Evolutionary conservation across 805 yeast species (phyloP), one percentile per base, ranked within the genome.

Genomic region (Candida corydali): DNA sequence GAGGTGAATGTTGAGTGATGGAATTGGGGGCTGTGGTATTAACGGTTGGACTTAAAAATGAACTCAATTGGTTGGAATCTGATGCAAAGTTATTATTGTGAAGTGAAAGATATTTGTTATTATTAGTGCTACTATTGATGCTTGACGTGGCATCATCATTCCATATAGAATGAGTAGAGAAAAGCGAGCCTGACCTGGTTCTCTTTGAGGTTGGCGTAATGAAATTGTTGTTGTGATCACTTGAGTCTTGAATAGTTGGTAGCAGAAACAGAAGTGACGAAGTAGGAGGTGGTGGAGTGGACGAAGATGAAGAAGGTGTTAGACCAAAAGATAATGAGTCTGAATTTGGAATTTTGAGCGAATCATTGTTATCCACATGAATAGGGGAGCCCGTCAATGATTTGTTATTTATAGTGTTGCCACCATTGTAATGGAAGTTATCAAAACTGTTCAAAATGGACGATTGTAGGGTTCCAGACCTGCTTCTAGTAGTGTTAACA

Each of bases 91-190:
- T 7, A 45, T 40, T 8, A 46, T 43, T 5, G 50, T 3, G 55
- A 46, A 2, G 49, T 36, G 11, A 17, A 18, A 2, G 55, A 46
- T 2, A 47, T 35, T n/a, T n/a, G 24, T 51, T 46, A 12, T 16
- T 5, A 24, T 70, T 74, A 46, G 71, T 78, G 43, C 74, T 73
- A 84, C 84, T 79, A 38, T 78, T 77, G 26, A 81, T 73, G 42
- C 62, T 56, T 3, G 66, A 57, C 18, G 66, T 20, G 5, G 16
- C 4, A 32, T 70, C 75, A 47, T 73, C 79, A 43, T 75, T 73
- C 85, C 85, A 79, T 37, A 79, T 78, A 26, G 82, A 75, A 43
- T 64, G 57, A 3, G 69, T 59, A 17, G 68, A 60, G 44, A 73
- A 65, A 31, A 78, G 57, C 1, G 82, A 76, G 4, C 80, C 78